Percentiles rank a stretch among this genome's conserved stretches.
Conservation (phyloP, 371 early-diverging fungal genomes). For the Mucor velutinosus region DNA sequence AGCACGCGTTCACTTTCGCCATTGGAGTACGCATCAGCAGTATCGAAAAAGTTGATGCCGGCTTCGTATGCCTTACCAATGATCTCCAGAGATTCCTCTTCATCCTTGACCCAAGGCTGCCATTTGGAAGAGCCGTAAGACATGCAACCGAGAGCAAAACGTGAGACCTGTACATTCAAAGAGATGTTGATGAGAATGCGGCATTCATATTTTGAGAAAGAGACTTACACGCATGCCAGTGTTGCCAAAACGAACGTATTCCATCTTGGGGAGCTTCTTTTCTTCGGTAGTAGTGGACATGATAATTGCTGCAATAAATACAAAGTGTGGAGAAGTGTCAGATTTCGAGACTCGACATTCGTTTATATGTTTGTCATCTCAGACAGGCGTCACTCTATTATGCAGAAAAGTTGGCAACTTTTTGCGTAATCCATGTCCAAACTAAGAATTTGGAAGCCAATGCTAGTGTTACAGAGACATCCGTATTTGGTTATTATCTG, state of each 20-base stretch:
- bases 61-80: slow-evolving; percentile 45
- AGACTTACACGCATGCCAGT: slow-evolving; percentile 21
- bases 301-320: background rate
- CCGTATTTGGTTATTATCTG: too few species aligned
- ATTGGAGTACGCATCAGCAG: slow-evolving; percentile 42
- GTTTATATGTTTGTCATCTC: too few species aligned
- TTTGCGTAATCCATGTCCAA: too few species aligned
- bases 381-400: too few species aligned
- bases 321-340: background rate
- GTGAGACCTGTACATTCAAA: background rate
- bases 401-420: too few species aligned
- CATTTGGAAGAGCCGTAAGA: slow-evolving; percentile 28
- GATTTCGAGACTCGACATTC: too few species aligned
- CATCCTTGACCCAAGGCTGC: slow-evolving; percentile 30
- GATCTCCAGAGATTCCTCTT: slow-evolving; percentile 35
- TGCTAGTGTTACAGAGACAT: too few species aligned
- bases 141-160: slow-evolving; percentile 37
- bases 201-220: too few species aligned
- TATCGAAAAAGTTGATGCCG: slow-evolving; percentile 49
- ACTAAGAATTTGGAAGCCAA: too few species aligned
- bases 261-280: slow-evolving; percentile 10
- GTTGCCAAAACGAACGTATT: slow-evolving; percentile 28
- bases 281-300: background rate
- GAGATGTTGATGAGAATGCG: background rate
- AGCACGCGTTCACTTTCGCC: slow-evolving; percentile 47